phyloP scores from a whole-genome alignment of 805 yeast genomes.

The Ogataea methylovora region DNA sequence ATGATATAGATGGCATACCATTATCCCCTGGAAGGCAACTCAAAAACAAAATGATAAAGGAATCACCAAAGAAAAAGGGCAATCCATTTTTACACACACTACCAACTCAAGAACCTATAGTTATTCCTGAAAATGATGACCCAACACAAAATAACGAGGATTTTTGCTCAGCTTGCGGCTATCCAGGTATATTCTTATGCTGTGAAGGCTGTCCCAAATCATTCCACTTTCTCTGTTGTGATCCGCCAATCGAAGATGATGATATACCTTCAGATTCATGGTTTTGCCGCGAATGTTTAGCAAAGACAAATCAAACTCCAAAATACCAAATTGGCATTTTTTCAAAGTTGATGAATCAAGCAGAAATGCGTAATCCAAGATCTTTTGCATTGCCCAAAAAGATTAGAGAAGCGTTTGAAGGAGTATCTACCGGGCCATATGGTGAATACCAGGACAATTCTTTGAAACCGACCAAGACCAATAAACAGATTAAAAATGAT shows the following conservation, averaged over 20 bases:
- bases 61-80: constrained; percentile 13
- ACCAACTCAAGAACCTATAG: constrained; percentile 2
- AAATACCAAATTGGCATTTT: constrained; percentile 36
- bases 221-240: constrained; percentile 85
- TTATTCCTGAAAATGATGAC: constrained; percentile 6
- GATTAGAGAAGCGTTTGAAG: constrained; percentile 65
- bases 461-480: constrained; percentile 38
- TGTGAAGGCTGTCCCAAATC: constrained; percentile 92
- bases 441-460: constrained; percentile 72
- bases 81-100: constrained; percentile 8
- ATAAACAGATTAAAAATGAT: constrained; percentile 35
- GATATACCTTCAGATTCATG: constrained; percentile 81
- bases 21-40: neutral
- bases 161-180: constrained; percentile 85
- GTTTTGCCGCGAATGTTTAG: constrained; percentile 75
- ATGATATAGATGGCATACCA: neutral
- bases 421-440: constrained; percentile 55
- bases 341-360: constrained; percentile 49
- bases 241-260: constrained; percentile 78
- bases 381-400: constrained; percentile 61
- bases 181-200: constrained; percentile 82
- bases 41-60: constrained; percentile 12
- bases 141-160: constrained; percentile 57
- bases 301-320: constrained; percentile 23
- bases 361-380: constrained; percentile 54